These are phyloP conservation scores for Aspergillus steynii DNA, from an alignment of 495 filamentous ascomycete species.

Conservation along the genomic window DNA sequence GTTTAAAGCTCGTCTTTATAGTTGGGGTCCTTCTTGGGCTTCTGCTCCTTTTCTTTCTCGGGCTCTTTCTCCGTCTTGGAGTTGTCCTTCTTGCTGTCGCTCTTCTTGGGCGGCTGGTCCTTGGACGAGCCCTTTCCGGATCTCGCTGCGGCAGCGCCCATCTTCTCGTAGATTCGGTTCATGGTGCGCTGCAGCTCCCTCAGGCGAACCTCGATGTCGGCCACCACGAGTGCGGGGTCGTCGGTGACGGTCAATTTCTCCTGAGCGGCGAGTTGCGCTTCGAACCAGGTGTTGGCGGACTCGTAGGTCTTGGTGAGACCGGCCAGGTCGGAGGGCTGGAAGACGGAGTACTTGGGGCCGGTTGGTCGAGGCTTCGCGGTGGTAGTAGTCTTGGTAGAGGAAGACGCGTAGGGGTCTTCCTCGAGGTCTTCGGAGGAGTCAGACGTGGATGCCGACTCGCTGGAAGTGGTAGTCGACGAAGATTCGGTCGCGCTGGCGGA, in stretches of 20 bases:
- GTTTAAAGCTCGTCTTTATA: slow-evolving; percentile 47
- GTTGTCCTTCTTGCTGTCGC: slow-evolving; percentile 47
- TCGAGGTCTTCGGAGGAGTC: slow-evolving; percentile 40
- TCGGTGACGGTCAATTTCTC: slow-evolving; percentile 66
- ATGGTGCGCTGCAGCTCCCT: slow-evolving; percentile 68
- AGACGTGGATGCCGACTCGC: slow-evolving; percentile 22
- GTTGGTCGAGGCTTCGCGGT: slow-evolving; percentile 30
- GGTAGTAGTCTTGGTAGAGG: slow-evolving; percentile 31
- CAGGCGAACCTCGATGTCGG: slow-evolving; percentile 57
- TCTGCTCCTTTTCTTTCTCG: slow-evolving; percentile 22
- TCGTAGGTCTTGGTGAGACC: slow-evolving; percentile 38
- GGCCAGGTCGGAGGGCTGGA: slow-evolving; percentile 57
- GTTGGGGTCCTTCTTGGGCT: slow-evolving; percentile 26
- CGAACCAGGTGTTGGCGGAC: slow-evolving; percentile 60
- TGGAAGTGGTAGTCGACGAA: slow-evolving; percentile 29
- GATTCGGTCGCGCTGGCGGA: slow-evolving; percentile 27
- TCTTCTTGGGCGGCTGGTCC: slow-evolving; percentile 49
- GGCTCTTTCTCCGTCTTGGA: slow-evolving; percentile 41
- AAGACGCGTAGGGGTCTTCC: slow-evolving; percentile 42
- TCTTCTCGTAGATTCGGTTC: slow-evolving; percentile 66
- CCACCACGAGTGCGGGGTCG: slow-evolving; percentile 67
- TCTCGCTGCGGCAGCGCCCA: slow-evolving; percentile 35
- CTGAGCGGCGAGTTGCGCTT: slow-evolving; percentile 63
- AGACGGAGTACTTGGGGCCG: slow-evolving; percentile 42
- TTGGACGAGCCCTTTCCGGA: slow-evolving; percentile 17